These are phyloP conservation scores for Pichia californica DNA, from an alignment of 805 yeast species.

Conservation along the genomic window DNA sequence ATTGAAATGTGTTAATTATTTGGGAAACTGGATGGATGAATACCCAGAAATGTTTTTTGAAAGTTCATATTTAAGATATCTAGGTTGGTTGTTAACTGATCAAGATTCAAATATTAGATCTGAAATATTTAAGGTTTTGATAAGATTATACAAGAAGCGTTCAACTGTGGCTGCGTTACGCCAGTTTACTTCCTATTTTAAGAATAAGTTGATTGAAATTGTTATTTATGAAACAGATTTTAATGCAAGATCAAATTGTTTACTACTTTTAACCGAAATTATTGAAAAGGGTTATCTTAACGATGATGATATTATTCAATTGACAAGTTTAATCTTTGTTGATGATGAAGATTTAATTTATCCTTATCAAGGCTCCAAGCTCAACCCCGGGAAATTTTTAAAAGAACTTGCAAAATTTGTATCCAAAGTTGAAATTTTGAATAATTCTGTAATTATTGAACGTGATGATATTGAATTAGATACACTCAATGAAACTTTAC, in stretches of 20 bases:
- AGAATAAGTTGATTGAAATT: constrained; percentile 58
- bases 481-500: constrained; percentile 14
- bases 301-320: constrained; percentile 43
- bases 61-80: constrained; percentile 62
- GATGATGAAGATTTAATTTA: constrained; percentile 23
- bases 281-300: constrained; percentile 57
- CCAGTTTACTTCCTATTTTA: constrained; percentile 73
- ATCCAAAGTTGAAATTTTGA: constrained; percentile 36
- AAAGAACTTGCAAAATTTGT: constrained; percentile 53
- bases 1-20: constrained; percentile 53
- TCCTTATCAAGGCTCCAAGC: constrained; percentile 20
- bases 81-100: constrained; percentile 86
- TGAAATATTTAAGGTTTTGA: constrained; percentile 54
- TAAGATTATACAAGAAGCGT: constrained; percentile 39
- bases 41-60: constrained; percentile 69
- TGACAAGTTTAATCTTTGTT: constrained; percentile 35
- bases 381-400: constrained; percentile 24
- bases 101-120: constrained; percentile 50
- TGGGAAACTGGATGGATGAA: constrained; percentile 67
- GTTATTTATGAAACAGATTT: constrained; percentile 49
- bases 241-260: constrained; percentile 46
- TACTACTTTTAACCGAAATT: constrained; percentile 49
- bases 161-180: constrained; percentile 56
- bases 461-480: constrained; percentile 29
- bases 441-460: constrained; percentile 33